These are phyloP conservation scores for Saraca asoca DNA, from an alignment of 331 rosid genomes.

Conservation along the genomic window DNA sequence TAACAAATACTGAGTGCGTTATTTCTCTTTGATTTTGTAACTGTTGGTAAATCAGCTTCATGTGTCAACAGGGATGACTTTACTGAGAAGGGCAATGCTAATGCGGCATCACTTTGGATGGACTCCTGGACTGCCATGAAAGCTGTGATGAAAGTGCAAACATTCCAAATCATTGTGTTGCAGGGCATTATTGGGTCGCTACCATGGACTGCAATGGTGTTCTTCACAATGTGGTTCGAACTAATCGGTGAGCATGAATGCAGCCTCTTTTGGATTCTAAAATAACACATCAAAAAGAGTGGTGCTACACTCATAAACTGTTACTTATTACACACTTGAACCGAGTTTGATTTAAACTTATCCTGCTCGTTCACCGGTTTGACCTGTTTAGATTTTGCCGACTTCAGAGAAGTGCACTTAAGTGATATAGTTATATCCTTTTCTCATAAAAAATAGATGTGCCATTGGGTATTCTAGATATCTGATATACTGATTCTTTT, in stretches of 20 bases:
- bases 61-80: conserved; percentile 54
- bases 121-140: conserved; percentile 84
- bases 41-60: conserved; percentile 31
- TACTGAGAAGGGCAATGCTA: conserved; percentile 48
- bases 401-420: too few species aligned
- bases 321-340: too few species aligned
- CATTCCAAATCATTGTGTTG: conserved; percentile 86
- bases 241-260: conserved; percentile 65
- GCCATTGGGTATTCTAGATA: neutral
- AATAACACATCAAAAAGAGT: neutral
- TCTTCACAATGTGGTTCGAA: conserved; percentile 99
- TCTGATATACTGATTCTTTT: conserved; percentile 24
- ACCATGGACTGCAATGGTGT: conserved; percentile 99
- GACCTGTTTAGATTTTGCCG: too few species aligned
- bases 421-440: too few species aligned
- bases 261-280: conserved; percentile 15
- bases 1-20: neutral
- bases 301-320: too few species aligned
- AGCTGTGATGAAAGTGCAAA: conserved; percentile 70
- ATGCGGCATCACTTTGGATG: conserved; percentile 63
- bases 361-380: too few species aligned
- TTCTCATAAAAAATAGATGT: too few species aligned
- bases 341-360: too few species aligned
- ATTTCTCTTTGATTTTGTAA: conserved; percentile 21
- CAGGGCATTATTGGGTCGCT: conserved; percentile 90